Evolutionary conservation across 257 asterid species (phyloP).

Genomic region (Nicotiana tomentosiformis): DNA sequence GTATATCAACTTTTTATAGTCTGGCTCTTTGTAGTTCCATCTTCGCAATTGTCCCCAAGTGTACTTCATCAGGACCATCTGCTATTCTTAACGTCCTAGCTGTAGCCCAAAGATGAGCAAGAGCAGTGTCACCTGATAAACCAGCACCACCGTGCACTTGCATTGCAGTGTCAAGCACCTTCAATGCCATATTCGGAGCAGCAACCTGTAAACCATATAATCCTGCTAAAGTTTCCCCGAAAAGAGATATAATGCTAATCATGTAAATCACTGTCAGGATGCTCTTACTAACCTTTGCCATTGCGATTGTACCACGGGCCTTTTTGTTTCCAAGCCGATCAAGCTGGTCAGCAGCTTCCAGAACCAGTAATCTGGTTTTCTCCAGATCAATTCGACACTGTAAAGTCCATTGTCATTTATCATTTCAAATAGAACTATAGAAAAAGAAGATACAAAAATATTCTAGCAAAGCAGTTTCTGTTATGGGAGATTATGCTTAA

Average conservation of each 20-base stretch:
- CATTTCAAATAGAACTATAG: not conserved
- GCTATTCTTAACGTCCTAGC: conserved; percentile 85
- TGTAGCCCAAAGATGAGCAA: conserved; percentile 84
- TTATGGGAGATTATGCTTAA: not conserved
- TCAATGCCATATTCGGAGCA: conserved; percentile 84
- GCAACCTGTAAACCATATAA: conserved; percentile 52
- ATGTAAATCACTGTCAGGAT: not conserved
- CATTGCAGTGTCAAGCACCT: conserved; percentile 88
- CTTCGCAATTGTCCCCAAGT: conserved; percentile 80
- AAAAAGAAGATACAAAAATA: not conserved
- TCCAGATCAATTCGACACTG: conserved; percentile 92
- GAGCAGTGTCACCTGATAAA: conserved; percentile 76
- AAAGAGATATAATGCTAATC: not conserved
- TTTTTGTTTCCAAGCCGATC: conserved; percentile 72
- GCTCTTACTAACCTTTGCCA: conserved; percentile 69
- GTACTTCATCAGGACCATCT: conserved; percentile 98
- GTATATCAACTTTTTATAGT: conserved; percentile 30
- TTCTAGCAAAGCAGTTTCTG: not conserved
- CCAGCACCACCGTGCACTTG: conserved; percentile 99
- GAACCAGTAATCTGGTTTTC: conserved; percentile 72
- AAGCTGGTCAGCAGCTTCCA: conserved; percentile 96
- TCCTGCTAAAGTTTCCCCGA: not conserved
- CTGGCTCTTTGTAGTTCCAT: conserved; percentile 74
- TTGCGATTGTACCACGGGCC: conserved; percentile 83
- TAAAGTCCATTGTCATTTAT: conserved; percentile 1